Percentiles rank a stretch among this genome's conserved stretches.
phyloP scores from a whole-genome alignment of 306 rosid species.

The Glycine soja region DNA sequence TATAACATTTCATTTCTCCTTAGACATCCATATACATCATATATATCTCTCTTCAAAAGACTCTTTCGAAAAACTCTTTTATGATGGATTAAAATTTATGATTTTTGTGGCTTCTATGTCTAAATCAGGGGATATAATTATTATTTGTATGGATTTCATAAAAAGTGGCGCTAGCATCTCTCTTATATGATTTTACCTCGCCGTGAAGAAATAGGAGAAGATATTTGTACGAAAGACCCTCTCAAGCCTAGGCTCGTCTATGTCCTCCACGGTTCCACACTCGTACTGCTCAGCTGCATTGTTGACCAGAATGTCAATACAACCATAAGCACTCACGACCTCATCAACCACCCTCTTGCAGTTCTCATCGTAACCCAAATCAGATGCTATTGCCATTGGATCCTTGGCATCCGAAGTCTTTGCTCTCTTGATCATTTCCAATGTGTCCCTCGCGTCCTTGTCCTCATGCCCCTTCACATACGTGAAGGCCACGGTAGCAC shows the following conservation, averaged over 20 bases:
- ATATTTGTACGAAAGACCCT: constrained; percentile 86
- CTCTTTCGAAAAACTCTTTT: no score
- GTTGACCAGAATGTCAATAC: constrained; percentile 73
- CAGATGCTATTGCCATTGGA: constrained; percentile 76
- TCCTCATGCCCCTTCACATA: constrained; percentile 78
- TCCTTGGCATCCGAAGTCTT: constrained; percentile 63
- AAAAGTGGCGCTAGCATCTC: no score
- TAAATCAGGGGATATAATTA: no score
- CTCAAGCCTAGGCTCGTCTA: constrained; percentile 71
- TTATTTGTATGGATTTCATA: no score
- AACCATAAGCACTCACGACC: constrained; percentile 63
- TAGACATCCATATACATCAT: no score
- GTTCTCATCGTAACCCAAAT: constrained; percentile 76
- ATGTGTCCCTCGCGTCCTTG: constrained; percentile 70
- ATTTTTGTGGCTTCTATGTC: no score
- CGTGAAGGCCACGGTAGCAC: constrained; percentile 83
- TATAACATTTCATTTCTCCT: no score
- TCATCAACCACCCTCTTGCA: constrained; percentile 76
- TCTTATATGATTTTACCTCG: constrained; percentile 49
- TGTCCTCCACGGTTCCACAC: constrained; percentile 66
- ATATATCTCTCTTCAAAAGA: constrained; percentile 64
- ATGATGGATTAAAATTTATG: no score
- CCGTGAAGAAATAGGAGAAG: constrained; percentile 72
- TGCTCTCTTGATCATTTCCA: constrained; percentile 56
- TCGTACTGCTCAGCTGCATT: constrained; percentile 87